Conservation (phyloP, 139 green algal species). For the Deuterostichococcus epilithicus region DNA sequence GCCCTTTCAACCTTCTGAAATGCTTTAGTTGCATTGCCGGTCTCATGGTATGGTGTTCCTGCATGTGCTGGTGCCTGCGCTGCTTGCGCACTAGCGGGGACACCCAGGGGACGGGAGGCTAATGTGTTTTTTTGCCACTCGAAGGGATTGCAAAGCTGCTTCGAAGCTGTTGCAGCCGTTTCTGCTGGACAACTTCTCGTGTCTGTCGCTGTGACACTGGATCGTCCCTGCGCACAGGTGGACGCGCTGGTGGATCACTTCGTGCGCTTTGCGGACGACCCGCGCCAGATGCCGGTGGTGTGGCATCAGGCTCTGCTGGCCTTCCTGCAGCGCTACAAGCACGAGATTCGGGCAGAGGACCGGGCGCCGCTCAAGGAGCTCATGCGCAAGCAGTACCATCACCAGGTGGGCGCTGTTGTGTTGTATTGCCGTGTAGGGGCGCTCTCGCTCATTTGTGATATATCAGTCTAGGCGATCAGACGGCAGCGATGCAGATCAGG, state of each 20-base stretch:
- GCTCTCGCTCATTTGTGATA: background rate
- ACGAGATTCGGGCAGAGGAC: constrained; percentile 82
- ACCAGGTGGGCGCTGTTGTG: constrained; percentile 47
- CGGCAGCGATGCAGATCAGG: no score
- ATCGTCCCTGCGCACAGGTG: constrained; percentile 16
- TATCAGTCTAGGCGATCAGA: no score
- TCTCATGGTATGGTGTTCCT: no score
- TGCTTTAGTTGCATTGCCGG: no score
- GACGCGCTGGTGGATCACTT: constrained; percentile 81
- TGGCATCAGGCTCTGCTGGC: constrained; percentile 95
- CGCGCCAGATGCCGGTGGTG: constrained; percentile 91
- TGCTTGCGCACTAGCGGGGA: no score
- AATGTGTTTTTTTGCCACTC: no score
- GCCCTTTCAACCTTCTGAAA: no score
- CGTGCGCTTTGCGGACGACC: constrained; percentile 67
- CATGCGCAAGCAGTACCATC: constrained; percentile 79
- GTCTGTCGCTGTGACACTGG: constrained; percentile 16
- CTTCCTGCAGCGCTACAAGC: constrained; percentile 96
- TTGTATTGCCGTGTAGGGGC: background rate
- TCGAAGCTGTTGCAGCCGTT: constrained; percentile 6
- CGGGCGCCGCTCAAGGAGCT: constrained; percentile 72
- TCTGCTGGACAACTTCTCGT: constrained; percentile 12
- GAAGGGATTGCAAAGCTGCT: no score
- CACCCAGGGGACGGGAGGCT: no score
- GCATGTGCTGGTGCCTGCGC: no score